These are phyloP conservation scores for Podospora australis DNA, from an alignment of 495 filamentous ascomycete genomes.

Conservation along the genomic window DNA sequence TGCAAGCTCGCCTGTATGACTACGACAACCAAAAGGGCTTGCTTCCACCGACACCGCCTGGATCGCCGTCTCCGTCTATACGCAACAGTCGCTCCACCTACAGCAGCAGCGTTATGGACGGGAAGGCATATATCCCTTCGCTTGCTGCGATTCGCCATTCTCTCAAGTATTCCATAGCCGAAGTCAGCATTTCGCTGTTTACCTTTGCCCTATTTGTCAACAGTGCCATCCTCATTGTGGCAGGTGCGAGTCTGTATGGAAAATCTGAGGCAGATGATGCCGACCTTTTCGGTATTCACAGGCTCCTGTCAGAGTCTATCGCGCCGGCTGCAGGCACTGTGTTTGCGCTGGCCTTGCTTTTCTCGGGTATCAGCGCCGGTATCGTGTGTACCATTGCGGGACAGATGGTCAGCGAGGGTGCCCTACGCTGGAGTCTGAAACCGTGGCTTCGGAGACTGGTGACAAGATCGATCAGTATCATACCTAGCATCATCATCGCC, in stretches of 20 bases:
- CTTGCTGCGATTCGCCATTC: constrained; percentile 70
- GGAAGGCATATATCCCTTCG: constrained; percentile 67
- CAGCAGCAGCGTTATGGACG: constrained; percentile 47
- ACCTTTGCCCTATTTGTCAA: constrained; percentile 94
- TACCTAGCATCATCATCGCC: constrained; percentile 71
- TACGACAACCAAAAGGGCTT: constrained; percentile 63
- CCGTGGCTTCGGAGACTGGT: constrained; percentile 48
- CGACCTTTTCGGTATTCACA: constrained; percentile 77
- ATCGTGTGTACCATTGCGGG: constrained; percentile 56
- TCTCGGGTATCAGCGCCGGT: constrained; percentile 48
- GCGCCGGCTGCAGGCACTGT: constrained; percentile 61
- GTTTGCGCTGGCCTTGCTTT: constrained; percentile 49
- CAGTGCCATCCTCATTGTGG: constrained; percentile 81
- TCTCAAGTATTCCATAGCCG: constrained; percentile 72
- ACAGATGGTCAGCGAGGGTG: constrained; percentile 54
- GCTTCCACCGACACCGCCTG: constrained; percentile 30
- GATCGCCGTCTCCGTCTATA: constrained; percentile 4
- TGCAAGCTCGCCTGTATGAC: constrained; percentile 73
- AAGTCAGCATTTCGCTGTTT: constrained; percentile 71
- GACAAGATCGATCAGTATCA: constrained; percentile 60
- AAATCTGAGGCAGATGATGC: constrained; percentile 49
- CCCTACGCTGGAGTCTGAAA: constrained; percentile 52
- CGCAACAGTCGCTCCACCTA: constrained; percentile 8
- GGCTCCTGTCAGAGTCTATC: constrained; percentile 62
- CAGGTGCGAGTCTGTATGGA: constrained; percentile 71